Conservation (phyloP, 1,139 yeast genomes). For the Geotrichum reessii region DNA sequence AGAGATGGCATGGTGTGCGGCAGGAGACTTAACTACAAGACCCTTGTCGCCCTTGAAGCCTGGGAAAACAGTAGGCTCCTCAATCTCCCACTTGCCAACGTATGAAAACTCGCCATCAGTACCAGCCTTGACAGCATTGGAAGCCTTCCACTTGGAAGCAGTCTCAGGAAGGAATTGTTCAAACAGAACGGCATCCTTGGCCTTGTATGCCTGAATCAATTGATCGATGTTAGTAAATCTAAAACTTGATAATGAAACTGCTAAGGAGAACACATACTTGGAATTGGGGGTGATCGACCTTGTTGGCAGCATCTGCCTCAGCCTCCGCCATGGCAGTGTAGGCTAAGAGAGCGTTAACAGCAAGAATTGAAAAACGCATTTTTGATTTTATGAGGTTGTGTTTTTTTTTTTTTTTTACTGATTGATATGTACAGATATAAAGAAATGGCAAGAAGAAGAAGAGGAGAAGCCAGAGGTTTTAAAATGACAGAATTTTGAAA, state of each 20-base stretch:
- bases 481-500: no score
- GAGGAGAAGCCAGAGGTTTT: neutral
- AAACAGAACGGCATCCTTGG: conserved; percentile 45
- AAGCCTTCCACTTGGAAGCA: no score
- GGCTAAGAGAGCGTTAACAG: conserved; percentile 13
- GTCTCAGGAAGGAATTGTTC: conserved; percentile 62
- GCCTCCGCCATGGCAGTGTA: conserved; percentile 14
- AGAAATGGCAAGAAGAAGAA: neutral
- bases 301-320: conserved; percentile 1
- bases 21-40: no score
- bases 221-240: conserved; percentile 9
- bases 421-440: no score
- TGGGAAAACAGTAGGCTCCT: no score
- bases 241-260: neutral
- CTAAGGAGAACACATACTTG: neutral
- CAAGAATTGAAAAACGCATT: conserved; percentile 16
- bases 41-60: no score
- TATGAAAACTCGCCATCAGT: no score
- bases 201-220: conserved; percentile 7
- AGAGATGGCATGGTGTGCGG: no score
- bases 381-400: neutral
- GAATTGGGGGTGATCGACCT: conserved; percentile 11
- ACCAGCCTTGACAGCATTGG: no score
- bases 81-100: no score
- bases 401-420: no score